phyloP scores from a whole-genome alignment of 2,329 filamentous ascomycete genomes.

The Penicillium sp. region DNA sequence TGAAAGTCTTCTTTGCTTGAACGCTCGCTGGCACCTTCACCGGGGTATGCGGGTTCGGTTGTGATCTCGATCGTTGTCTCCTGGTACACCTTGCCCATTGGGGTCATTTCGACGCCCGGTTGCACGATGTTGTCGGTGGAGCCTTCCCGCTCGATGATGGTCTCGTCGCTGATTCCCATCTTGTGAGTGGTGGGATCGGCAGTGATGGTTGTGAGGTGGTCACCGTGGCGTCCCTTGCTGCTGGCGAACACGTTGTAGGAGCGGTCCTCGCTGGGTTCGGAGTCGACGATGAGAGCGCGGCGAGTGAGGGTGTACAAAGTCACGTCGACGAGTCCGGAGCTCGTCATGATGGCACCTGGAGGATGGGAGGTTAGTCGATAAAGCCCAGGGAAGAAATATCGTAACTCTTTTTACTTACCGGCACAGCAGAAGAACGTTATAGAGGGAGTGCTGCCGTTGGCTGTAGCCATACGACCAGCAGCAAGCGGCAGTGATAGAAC shows the following conservation, averaged over 20 bases:
- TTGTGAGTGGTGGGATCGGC: constrained; percentile 25
- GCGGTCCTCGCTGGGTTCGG: constrained; percentile 41
- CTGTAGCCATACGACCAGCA: constrained; percentile 43
- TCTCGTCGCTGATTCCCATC: constrained; percentile 18
- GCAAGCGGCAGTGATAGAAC: constrained; percentile 61
- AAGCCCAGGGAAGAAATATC: not conserved
- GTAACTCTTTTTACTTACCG: constrained; percentile 22
- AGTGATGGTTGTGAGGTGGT: constrained; percentile 32
- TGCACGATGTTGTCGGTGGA: constrained; percentile 45
- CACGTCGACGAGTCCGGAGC: constrained; percentile 57
- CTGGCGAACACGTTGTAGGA: constrained; percentile 32
- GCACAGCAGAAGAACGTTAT: constrained; percentile 49
- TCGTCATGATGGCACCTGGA: constrained; percentile 51
- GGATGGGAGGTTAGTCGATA: not conserved
- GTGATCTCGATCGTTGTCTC: constrained; percentile 45
- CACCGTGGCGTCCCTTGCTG: constrained; percentile 24
- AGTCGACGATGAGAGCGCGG: constrained; percentile 51
- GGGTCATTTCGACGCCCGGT: constrained; percentile 28
- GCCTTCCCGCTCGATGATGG: constrained; percentile 38
- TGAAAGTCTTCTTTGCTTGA: constrained; percentile 27
- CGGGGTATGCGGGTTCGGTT: constrained; percentile 32
- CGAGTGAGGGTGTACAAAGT: constrained; percentile 56
- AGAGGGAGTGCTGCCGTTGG: constrained; percentile 31
- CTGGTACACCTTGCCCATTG: constrained; percentile 42
- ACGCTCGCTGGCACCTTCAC: constrained; percentile 22